Percentiles rank a stretch among this genome's conserved stretches.
These are phyloP conservation scores for Ramularia collo-cygni DNA, from an alignment of 2,329 filamentous ascomycete genomes.

Conservation along the genomic window DNA sequence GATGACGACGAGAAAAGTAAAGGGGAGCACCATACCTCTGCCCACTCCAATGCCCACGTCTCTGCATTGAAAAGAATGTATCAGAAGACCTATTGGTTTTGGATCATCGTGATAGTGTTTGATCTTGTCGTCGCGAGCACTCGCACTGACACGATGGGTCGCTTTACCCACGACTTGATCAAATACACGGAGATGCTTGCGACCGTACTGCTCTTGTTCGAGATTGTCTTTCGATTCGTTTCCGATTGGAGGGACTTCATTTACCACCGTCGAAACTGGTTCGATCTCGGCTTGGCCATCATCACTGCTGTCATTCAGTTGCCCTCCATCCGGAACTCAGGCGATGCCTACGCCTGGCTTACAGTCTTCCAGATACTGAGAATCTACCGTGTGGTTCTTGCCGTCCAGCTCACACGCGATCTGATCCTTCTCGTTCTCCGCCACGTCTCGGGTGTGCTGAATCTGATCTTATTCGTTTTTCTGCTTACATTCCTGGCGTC, in stretches of 20 bases:
- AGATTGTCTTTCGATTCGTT: constrained; percentile 73
- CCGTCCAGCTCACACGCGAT: constrained; percentile 77
- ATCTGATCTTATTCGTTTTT: constrained; percentile 94
- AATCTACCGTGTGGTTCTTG: constrained; percentile 84
- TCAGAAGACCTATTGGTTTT: constrained; percentile 65
- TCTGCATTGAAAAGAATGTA: constrained; percentile 62
- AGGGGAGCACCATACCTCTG: neutral
- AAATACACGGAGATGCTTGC: constrained; percentile 65
- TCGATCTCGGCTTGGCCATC: constrained; percentile 73
- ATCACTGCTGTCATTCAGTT: constrained; percentile 80
- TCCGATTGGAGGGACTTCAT: constrained; percentile 79
- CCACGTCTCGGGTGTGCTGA: constrained; percentile 85
- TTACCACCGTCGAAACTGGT: constrained; percentile 63
- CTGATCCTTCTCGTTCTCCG: constrained; percentile 82
- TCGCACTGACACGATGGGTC: constrained; percentile 70
- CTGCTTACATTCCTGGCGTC: constrained; percentile 89
- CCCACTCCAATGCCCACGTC: constrained; percentile 15
- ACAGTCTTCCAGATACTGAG: constrained; percentile 89
- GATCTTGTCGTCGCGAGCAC: constrained; percentile 74
- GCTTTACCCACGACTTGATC: constrained; percentile 56
- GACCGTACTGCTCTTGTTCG: constrained; percentile 69
- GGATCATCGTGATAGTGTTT: constrained; percentile 73
- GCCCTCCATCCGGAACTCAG: constrained; percentile 67
- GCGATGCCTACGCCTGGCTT: constrained; percentile 74
- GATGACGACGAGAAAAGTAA: constrained; percentile 19